Evolutionary conservation across 2,329 filamentous ascomycete species (phyloP).

Genomic region (Chalaropsis ovoidea): DNA sequence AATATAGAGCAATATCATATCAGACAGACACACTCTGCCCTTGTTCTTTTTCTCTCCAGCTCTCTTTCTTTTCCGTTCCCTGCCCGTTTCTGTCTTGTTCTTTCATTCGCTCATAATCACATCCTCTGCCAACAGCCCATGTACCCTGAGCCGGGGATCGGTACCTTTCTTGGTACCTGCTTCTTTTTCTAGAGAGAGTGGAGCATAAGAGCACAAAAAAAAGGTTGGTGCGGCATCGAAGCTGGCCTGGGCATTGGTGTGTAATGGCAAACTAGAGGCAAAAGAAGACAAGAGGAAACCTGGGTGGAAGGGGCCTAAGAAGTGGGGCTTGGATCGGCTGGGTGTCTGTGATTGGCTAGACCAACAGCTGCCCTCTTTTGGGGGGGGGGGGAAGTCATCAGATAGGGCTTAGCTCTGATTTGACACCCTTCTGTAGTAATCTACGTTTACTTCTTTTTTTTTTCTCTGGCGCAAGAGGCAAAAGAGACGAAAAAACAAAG

Average conservation of each 20-base stretch:
- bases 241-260: too few species aligned
- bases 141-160: constrained; percentile 11
- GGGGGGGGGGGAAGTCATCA: background rate
- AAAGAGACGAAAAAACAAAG: background rate
- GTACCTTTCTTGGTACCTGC: constrained; percentile 20
- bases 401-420: constrained; percentile 13
- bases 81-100: background rate
- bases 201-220: constrained; percentile 8
- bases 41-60: background rate
- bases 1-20: too few species aligned
- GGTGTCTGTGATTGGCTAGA: background rate
- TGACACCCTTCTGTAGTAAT: constrained; percentile 1
- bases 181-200: constrained; percentile 13
- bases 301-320: constrained; percentile 5
- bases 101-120: background rate
- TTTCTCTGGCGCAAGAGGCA: background rate
- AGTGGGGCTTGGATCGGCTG: background rate
- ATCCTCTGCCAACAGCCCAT: background rate
- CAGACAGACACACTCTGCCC: background rate
- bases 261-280: background rate
- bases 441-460: background rate
- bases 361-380: background rate
- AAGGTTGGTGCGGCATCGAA: background rate
- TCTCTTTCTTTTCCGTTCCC: background rate
- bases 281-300: background rate